Conservation (phyloP, 768 basidiomycete genomes). For the Crepidotus variabilis region DNA sequence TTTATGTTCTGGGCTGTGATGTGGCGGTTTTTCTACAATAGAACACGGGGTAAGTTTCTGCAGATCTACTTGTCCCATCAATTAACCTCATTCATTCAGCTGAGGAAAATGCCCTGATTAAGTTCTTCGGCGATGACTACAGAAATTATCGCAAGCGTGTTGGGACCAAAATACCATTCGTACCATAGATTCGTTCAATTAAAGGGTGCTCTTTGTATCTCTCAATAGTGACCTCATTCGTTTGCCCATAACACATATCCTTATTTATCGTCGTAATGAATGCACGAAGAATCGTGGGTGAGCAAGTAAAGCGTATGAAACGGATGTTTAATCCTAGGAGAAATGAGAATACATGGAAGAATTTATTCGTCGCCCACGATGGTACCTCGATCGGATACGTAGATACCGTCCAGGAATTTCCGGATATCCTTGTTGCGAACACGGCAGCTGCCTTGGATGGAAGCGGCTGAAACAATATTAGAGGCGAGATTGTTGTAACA, state of each 20-base stretch:
- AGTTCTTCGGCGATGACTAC: slow-evolving; percentile 91
- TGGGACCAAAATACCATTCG: slow-evolving; percentile 86
- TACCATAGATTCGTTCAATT: slow-evolving; percentile 40
- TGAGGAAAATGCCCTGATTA: slow-evolving; percentile 76
- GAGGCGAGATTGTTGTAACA: background rate
- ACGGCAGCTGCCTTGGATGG: slow-evolving; percentile 93
- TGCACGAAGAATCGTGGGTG: too few species aligned
- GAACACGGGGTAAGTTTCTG: slow-evolving; percentile 65
- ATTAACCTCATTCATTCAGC: slow-evolving; percentile 36
- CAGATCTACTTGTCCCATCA: background rate
- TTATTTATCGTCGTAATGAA: too few species aligned
- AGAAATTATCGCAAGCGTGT: slow-evolving; percentile 69
- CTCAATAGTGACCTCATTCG: background rate
- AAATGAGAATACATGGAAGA: slow-evolving; percentile 2
- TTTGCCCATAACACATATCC: background rate
- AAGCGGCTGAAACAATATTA: slow-evolving; percentile 58
- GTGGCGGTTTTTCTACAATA: slow-evolving; percentile 82
- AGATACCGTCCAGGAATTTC: slow-evolving; percentile 95
- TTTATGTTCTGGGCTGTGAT: slow-evolving; percentile 62
- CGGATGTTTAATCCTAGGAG: too few species aligned
- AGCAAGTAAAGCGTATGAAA: too few species aligned
- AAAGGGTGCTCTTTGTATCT: background rate
- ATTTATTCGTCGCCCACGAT: slow-evolving; percentile 42
- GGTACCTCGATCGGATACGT: slow-evolving; percentile 80
- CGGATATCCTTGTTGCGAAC: slow-evolving; percentile 99